Evolutionary conservation across 192 early-diverging fungal species (phyloP).

Genomic region (Coemansia sp.): DNA sequence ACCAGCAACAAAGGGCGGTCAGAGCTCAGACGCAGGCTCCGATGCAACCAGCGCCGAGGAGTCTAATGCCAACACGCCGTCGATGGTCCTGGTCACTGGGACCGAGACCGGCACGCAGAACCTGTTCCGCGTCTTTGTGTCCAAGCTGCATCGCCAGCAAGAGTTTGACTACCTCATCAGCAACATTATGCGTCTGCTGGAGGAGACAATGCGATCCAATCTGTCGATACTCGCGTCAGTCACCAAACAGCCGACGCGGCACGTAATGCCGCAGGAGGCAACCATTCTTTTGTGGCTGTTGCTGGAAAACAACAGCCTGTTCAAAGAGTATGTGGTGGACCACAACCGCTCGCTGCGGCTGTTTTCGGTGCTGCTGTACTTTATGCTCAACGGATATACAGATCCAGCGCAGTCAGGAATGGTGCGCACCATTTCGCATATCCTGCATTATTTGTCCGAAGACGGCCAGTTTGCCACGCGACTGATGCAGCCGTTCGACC

Average conservation of each 20-base stretch:
- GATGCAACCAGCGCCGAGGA: slow-evolving; percentile 4
- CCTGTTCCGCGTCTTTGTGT: slow-evolving; percentile 72
- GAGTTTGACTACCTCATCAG: slow-evolving; percentile 80
- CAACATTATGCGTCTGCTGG: slow-evolving; percentile 77
- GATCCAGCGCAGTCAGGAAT: slow-evolving; percentile 59
- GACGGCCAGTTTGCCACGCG: slow-evolving; percentile 48
- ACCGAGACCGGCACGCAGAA: slow-evolving; percentile 57
- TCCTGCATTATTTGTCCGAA: slow-evolving; percentile 55
- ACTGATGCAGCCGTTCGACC: slow-evolving; percentile 52
- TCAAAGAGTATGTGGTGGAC: slow-evolving; percentile 46
- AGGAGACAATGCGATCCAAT: slow-evolving; percentile 66
- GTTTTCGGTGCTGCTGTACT: slow-evolving; percentile 44
- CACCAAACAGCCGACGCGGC: slow-evolving; percentile 30
- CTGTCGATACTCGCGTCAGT: slow-evolving; percentile 45
- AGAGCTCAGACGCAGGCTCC: not conserved
- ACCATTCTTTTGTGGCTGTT: slow-evolving; percentile 85
- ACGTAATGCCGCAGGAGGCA: slow-evolving; percentile 58
- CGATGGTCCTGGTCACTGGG: slow-evolving; percentile 35
- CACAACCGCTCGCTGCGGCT: slow-evolving; percentile 44
- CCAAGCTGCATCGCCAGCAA: slow-evolving; percentile 75
- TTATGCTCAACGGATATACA: slow-evolving; percentile 47
- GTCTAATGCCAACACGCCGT: slow-evolving; percentile 25
- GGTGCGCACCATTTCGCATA: slow-evolving; percentile 62
- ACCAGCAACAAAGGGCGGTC: slow-evolving; percentile 19
- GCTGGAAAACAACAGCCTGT: slow-evolving; percentile 68